phyloP scores from a whole-genome alignment of 805 yeast genomes.

The Yarrowia alimentaria region DNA sequence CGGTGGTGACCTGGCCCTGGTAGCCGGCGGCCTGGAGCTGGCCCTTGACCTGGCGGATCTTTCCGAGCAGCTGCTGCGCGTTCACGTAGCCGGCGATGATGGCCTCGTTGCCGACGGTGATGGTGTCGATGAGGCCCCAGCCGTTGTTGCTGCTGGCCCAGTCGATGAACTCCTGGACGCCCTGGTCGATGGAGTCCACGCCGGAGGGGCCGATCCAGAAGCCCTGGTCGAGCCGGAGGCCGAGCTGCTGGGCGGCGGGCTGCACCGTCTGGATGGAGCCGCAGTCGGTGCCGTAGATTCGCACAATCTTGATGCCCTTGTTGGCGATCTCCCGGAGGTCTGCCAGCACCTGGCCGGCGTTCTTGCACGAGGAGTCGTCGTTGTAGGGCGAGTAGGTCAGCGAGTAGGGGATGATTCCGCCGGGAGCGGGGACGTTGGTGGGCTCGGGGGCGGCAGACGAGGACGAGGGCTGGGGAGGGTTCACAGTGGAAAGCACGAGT shows the following conservation, averaged over 20 bases:
- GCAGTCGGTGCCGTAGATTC: slow-evolving; percentile 90
- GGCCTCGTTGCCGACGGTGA: slow-evolving; percentile 90
- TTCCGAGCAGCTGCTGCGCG: slow-evolving; percentile 59
- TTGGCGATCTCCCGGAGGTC: slow-evolving; percentile 60
- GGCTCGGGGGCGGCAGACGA: background rate
- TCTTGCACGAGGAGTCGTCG: slow-evolving; percentile 66
- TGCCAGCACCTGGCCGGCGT: slow-evolving; percentile 48
- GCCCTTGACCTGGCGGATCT: slow-evolving; percentile 63
- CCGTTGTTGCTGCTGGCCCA: slow-evolving; percentile 50
- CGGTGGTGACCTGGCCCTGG: slow-evolving; percentile 71
- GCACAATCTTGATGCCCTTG: slow-evolving; percentile 62
- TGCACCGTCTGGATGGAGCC: slow-evolving; percentile 60
- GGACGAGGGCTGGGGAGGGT: slow-evolving; percentile 3
- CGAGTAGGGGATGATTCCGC: slow-evolving; percentile 35
- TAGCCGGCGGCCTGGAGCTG: slow-evolving; percentile 67
- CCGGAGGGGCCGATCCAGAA: slow-evolving; percentile 72
- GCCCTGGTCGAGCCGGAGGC: slow-evolving; percentile 79
- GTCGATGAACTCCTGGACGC: slow-evolving; percentile 53
- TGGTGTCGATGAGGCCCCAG: slow-evolving; percentile 73
- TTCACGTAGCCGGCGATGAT: slow-evolving; percentile 60
- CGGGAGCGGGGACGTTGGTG: background rate
- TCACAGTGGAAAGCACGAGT: too few species aligned
- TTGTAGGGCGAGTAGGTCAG: slow-evolving; percentile 59
- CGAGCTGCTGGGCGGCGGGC: slow-evolving; percentile 57
- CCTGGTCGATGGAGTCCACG: slow-evolving; percentile 63